Evolutionary conservation across 306 rosid genomes (phyloP), one percentile per base, ranked within the genome.

Genomic region (Ziziphus jujuba): DNA sequence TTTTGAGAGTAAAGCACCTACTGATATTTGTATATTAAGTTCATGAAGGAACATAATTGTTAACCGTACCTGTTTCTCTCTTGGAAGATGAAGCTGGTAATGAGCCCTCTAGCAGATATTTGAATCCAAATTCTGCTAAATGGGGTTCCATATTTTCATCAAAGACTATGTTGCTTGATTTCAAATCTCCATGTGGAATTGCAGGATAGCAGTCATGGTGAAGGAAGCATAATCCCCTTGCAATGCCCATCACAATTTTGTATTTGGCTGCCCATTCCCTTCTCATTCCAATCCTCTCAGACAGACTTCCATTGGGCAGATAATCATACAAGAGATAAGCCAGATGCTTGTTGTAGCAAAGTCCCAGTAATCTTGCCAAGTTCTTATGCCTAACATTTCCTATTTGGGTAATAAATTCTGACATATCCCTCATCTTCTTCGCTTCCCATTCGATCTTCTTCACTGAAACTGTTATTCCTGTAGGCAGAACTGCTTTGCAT

Each of bases 131-230:
- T 70, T 93, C 97, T 11, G 91, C 81, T 81, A 90, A 81, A 65
- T 69, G 89, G 45, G 97, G 95, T 65, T 93, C 97, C 96, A 86
- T 90, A 52, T 83, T 81, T 86, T 93, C 97, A 13, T 90, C 97
- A 56, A 93, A 88, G n/a, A 93, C 77, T 56, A 93, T 59, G 52
- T 90, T 93, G 68, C 70, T 84, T 13, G 96, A 82, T 72, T 77
- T 93, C 85, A 93, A 63, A 66, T 93, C 86, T 77, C 97, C 97
- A 65, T 93, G 97, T 14, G 97, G 85, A 34, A 90, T 84, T 71
- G 95, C 78, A 10, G 98, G 96, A 79, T 36, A 84, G 58, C 96
- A 86, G 22, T 86, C 83, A 70, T 88, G 98, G 80, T 93, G 98
- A 84, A 93, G 97, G 79, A 93, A 93, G 76, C 81, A 34, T 17